A percentile compares a stretch with the other conserved stretches of the same genome.
phyloP scores from a whole-genome alignment of 2,329 filamentous ascomycete genomes.

The Claviceps sp. region DNA sequence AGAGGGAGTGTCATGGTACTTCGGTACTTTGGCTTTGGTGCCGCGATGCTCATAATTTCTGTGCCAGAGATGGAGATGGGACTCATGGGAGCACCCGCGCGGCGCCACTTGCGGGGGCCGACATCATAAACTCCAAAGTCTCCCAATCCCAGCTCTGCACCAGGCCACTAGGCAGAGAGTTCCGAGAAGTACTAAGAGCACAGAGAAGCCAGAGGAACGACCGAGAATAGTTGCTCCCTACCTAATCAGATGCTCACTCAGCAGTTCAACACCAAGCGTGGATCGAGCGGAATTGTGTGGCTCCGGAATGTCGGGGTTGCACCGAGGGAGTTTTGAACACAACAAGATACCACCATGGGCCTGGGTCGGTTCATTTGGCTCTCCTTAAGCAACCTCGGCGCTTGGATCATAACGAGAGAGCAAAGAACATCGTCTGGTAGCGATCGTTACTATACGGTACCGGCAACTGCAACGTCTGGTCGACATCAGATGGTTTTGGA shows the following conservation, averaged over 20 bases:
- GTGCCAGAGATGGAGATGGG: too few species aligned
- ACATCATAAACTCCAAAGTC: not conserved
- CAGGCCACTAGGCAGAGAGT: not conserved
- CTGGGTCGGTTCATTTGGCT: not conserved
- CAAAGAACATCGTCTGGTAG: not conserved
- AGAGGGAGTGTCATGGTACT: not conserved
- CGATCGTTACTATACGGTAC: not conserved
- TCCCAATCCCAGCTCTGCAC: not conserved
- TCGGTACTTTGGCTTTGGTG: not conserved
- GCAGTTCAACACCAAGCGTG: too few species aligned
- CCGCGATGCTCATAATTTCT: not conserved
- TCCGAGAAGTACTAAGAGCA: not conserved
- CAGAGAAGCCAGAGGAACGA: too few species aligned
- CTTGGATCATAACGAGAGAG: not conserved
- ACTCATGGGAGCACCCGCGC: slow-evolving; percentile 2
- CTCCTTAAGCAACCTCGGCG: not conserved
- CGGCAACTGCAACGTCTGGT: not conserved
- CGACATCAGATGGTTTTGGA: not conserved
- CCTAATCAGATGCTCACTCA: too few species aligned
- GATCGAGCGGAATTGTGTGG: too few species aligned
- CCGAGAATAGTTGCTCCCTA: too few species aligned
- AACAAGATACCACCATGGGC: not conserved
- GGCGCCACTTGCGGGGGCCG: slow-evolving; percentile 2
- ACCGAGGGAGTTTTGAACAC: too few species aligned
- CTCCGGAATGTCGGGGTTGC: too few species aligned